Percentiles rank a stretch among this genome's conserved stretches.
Evolutionary conservation across 2,329 filamentous ascomycete genomes (phyloP).

Genomic region (Beauveria brongniartii): DNA sequence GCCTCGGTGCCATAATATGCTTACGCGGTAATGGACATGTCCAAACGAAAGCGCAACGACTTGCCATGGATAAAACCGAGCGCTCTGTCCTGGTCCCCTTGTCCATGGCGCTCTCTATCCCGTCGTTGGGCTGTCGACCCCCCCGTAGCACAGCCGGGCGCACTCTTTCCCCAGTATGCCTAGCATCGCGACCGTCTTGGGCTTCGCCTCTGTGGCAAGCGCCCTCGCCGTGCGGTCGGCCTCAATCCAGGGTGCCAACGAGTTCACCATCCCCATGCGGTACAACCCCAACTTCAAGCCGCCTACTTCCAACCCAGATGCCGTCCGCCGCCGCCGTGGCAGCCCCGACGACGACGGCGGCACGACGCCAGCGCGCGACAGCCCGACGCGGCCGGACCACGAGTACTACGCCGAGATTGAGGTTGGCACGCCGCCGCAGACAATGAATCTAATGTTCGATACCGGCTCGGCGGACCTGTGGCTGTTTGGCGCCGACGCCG

Average conservation of each 20-base stretch:
- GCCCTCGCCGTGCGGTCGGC: not conserved
- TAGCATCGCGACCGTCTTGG: not conserved
- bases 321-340: not conserved
- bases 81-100: not conserved
- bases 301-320: not conserved
- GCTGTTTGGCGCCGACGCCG: conserved; percentile 26
- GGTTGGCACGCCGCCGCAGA: conserved; percentile 27
- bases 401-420: conserved; percentile 5
- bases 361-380: not conserved
- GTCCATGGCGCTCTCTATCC: not conserved
- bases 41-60: not conserved
- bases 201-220: not conserved
- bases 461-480: conserved; percentile 35
- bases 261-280: not conserved
- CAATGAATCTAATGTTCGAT: conserved; percentile 32
- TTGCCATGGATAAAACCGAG: not conserved
- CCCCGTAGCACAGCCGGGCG: not conserved
- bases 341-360: not conserved
- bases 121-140: not conserved
- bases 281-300: conserved; percentile 1
- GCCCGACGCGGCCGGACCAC: not conserved
- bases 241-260: not conserved
- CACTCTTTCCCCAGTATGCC: not conserved
- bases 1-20: not conserved
- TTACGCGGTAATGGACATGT: not conserved